Conservation (phyloP, 2,329 filamentous ascomycete species). For the Rutstroemia sp. region DNA sequence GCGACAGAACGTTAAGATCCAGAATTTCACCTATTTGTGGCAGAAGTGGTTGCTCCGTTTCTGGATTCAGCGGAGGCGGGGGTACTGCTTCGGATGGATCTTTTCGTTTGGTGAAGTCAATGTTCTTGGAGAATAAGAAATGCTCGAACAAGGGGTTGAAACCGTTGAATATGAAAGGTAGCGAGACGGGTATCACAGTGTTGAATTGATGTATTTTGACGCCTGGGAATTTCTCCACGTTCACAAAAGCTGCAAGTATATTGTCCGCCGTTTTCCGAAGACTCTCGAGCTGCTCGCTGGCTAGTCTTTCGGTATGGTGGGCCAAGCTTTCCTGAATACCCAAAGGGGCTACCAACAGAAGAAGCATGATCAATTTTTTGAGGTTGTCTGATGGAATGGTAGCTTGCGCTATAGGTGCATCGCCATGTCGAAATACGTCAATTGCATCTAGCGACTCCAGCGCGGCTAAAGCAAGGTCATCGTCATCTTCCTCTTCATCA, state of each 20-base stretch:
- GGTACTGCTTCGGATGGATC: constrained; percentile 17
- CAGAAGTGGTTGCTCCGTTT: constrained; percentile 35
- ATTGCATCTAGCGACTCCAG: constrained; percentile 60
- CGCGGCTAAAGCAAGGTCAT: constrained; percentile 61
- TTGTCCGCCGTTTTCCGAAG: constrained; percentile 55
- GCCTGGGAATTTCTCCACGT: constrained; percentile 55
- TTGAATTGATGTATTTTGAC: constrained; percentile 57
- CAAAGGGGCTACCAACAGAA: constrained; percentile 60
- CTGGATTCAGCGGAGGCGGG: constrained; percentile 14
- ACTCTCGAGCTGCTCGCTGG: constrained; percentile 47
- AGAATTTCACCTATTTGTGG: constrained; percentile 54
- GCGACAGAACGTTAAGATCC: constrained; percentile 55
- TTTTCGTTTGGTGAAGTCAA: constrained; percentile 47
- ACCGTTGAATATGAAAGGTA: constrained; percentile 61
- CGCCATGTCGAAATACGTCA: constrained; percentile 50
- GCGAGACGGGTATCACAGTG: constrained; percentile 48
- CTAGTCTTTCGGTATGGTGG: constrained; percentile 48
- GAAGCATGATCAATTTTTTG: constrained; percentile 60
- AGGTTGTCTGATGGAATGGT: constrained; percentile 71
- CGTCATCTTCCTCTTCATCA: constrained; percentile 38
- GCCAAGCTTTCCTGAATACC: constrained; percentile 58
- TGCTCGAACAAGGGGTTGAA: constrained; percentile 65
- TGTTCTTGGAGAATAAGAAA: constrained; percentile 66
- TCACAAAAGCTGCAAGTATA: constrained; percentile 58
- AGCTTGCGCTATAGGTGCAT: constrained; percentile 49